phyloP scores from a whole-genome alignment of 2,329 filamentous ascomycete species.

The Diaporthe destruens region DNA sequence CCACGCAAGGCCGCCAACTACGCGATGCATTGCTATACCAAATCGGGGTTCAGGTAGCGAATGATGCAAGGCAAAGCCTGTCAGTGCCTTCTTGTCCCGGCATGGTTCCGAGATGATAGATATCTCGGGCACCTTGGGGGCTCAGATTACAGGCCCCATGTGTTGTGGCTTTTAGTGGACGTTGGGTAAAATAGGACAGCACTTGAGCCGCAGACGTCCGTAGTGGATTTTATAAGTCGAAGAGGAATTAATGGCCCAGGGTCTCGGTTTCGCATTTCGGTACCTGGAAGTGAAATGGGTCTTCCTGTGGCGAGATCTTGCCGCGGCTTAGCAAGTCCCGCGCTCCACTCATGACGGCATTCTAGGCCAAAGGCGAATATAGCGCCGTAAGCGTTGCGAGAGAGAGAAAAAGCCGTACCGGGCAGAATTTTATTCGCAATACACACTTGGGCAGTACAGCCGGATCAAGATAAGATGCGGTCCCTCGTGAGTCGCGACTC shows the following conservation, averaged over 20 bases:
- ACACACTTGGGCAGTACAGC: not conserved
- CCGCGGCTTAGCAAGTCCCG: not conserved
- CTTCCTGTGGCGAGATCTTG: slow-evolving; percentile 6
- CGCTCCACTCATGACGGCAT: slow-evolving; percentile 10
- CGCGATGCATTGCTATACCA: not conserved
- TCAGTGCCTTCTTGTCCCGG: not conserved
- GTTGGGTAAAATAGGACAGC: not conserved
- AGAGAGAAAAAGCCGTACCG: not conserved
- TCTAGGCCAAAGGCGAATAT: slow-evolving; percentile 13
- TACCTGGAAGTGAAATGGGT: not conserved
- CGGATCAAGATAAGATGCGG: not conserved
- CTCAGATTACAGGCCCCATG: not conserved
- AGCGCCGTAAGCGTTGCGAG: not conserved
- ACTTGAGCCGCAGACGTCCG: not conserved
- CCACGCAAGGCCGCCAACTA: slow-evolving; percentile 10
- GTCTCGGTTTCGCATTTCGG: not conserved
- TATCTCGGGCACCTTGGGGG: not conserved
- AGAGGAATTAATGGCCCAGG: not conserved
- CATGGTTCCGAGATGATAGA: not conserved
- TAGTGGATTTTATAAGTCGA: not conserved
- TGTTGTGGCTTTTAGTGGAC: not conserved
- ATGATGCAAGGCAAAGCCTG: no score
- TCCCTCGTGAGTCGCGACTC: not conserved
- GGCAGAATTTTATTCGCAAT: not conserved
- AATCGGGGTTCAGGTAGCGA: no score